Evolutionary conservation across 225 moss, liverwort and hornwort genomes (phyloP).

Genomic region (Polytrichum commune): DNA sequence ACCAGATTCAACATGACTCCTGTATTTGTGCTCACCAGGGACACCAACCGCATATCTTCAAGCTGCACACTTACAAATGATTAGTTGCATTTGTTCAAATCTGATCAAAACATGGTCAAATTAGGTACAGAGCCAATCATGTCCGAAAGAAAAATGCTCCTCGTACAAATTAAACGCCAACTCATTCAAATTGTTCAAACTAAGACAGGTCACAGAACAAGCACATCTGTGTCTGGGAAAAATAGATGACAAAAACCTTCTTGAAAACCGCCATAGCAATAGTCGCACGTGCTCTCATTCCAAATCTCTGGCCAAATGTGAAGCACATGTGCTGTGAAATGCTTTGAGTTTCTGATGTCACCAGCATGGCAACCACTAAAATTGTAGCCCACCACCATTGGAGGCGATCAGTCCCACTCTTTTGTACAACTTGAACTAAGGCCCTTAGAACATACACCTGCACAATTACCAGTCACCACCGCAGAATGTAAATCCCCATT

Average conservation of each 20-base stretch:
- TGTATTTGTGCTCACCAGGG: constrained; percentile 64
- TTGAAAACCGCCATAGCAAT: constrained; percentile 86
- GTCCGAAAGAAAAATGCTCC: too few relatives aligned
- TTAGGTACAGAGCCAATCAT: too few relatives aligned
- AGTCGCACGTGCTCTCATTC: constrained; percentile 62
- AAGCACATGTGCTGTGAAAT: constrained; percentile 65
- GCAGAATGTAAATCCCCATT: too few relatives aligned
- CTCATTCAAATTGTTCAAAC: background rate
- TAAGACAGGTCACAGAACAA: background rate
- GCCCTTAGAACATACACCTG: constrained; percentile 74
- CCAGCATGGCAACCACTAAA: constrained; percentile 67
- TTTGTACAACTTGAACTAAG: constrained; percentile 53
- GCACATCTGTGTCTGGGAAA: too few relatives aligned
- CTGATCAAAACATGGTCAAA: too few relatives aligned
- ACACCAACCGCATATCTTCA: constrained; percentile 62
- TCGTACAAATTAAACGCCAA: too few relatives aligned
- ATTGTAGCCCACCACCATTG: constrained; percentile 82
- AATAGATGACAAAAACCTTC: constrained; percentile 41
- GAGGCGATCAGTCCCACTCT: constrained; percentile 16
- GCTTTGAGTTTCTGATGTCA: constrained; percentile 49
- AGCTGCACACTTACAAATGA: constrained; percentile 33
- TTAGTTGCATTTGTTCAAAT: too few relatives aligned
- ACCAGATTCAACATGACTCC: constrained; percentile 80
- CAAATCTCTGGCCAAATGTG: constrained; percentile 58
- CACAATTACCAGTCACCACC: background rate